Percentiles rank a stretch among this genome's conserved stretches.
Evolutionary conservation across 306 rosid species (phyloP).

Genomic region (Quercus ilex): DNA sequence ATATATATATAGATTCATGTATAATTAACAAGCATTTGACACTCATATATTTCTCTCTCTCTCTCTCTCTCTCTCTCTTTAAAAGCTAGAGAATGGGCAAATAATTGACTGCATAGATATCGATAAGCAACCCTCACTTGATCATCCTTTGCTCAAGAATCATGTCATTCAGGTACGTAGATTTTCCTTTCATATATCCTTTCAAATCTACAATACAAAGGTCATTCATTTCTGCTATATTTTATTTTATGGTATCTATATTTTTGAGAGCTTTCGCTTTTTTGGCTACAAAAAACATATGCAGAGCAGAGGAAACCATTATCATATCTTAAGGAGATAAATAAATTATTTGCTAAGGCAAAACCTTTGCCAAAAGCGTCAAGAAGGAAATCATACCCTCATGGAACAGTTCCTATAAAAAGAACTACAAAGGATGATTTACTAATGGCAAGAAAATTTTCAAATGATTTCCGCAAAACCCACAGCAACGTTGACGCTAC

Average conservation of each 20-base stretch:
- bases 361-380: not conserved
- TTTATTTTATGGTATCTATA: no score
- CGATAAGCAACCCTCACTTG: conserved; percentile 26
- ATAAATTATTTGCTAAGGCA: not conserved
- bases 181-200: no score
- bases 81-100: no score
- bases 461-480: not conserved
- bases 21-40: no score
- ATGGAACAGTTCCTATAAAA: conserved; percentile 21
- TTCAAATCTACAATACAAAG: no score
- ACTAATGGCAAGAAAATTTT: not conserved
- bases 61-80: no score
- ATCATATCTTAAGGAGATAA: not conserved
- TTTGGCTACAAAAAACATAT: no score
- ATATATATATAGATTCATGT: no score
- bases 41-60: no score
- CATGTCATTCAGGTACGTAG: not conserved
- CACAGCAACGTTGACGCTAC: not conserved
- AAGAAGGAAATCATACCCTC: not conserved
- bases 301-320: not conserved
- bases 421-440: conserved; percentile 1
- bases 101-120: conserved; percentile 25
- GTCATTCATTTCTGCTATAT: no score
- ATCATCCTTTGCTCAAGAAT: conserved; percentile 29
- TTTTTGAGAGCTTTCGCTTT: no score